phyloP scores from a whole-genome alignment of 2,329 filamentous ascomycete genomes.

The Lasiodiplodia citricola region DNA sequence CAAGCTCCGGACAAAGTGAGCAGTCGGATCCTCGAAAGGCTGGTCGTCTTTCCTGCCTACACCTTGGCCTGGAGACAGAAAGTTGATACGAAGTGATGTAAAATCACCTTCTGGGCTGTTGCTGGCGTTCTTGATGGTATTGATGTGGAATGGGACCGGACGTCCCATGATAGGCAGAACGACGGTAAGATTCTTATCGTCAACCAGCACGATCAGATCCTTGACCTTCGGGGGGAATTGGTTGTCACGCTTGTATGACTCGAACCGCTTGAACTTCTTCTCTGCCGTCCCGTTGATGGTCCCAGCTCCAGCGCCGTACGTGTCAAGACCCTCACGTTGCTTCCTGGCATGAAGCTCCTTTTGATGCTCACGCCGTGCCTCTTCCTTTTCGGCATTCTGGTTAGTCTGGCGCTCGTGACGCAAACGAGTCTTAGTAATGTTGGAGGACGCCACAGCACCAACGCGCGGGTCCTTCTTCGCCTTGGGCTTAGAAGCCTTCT shows the following conservation, averaged over 20 bases:
- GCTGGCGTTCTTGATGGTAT: constrained; percentile 98
- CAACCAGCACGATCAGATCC: constrained; percentile 87
- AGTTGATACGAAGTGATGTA: constrained; percentile 94
- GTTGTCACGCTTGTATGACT: constrained; percentile 98
- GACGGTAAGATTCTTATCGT: constrained; percentile 86
- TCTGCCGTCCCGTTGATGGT: constrained; percentile 88
- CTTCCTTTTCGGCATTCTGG: constrained; percentile 87
- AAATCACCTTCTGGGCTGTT: constrained; percentile 96
- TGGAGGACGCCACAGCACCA: constrained; percentile 88
- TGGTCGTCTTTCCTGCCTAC: constrained; percentile 97
- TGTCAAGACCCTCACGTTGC: constrained; percentile 82
- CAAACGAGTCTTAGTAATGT: constrained; percentile 91
- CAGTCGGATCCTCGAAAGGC: constrained; percentile 93
- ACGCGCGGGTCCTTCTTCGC: constrained; percentile 83
- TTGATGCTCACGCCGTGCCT: constrained; percentile 86
- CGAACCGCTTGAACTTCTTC: constrained; percentile 98
- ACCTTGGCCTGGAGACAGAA: constrained; percentile 94
- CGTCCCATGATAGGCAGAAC: constrained; percentile 97
- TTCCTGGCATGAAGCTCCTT: constrained; percentile 88
- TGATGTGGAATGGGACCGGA: constrained; percentile 96
- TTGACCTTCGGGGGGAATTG: constrained; percentile 83
- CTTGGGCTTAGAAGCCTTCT: constrained; percentile 83
- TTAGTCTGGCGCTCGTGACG: constrained; percentile 89
- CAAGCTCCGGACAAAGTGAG: constrained; percentile 93
- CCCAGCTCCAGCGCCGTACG: constrained; percentile 84